Evolutionary conservation across 345 rosid species (phyloP).

Genomic region (Salix purpurea): DNA sequence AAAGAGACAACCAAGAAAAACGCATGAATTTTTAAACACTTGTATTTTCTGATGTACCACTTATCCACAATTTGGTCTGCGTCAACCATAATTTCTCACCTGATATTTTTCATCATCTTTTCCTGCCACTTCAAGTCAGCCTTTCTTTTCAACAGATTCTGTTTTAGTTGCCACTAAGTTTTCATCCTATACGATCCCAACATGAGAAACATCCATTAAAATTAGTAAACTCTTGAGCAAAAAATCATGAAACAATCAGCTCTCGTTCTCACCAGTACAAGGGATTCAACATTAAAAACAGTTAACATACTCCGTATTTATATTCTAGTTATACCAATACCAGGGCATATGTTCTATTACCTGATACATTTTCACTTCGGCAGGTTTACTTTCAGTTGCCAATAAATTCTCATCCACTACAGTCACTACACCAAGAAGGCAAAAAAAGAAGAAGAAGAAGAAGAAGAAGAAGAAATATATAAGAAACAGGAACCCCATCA

Average conservation of each 20-base stretch:
- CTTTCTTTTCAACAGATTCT: constrained; percentile 3
- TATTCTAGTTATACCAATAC: too few species aligned
- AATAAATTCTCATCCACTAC: constrained; percentile 8
- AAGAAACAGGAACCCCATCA: too few species aligned
- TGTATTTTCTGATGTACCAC: background rate
- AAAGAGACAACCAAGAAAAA: background rate
- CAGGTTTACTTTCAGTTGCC: constrained; percentile 6
- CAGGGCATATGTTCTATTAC: background rate
- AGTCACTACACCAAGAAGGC: background rate
- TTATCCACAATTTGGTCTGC: background rate
- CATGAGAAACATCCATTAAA: background rate
- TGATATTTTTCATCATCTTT: constrained; percentile 18
- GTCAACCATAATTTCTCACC: constrained; percentile 15
- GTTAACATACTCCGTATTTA: too few species aligned
- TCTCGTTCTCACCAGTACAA: too few species aligned
- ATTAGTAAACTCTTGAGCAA: too few species aligned
- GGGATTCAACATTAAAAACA: too few species aligned
- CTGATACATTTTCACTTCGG: background rate
- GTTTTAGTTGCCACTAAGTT: constrained; percentile 4
- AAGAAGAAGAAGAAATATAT: too few species aligned
- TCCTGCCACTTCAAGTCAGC: constrained; percentile 6
- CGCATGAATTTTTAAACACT: background rate
- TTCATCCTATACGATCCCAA: constrained; percentile 6
- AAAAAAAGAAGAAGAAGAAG: background rate
- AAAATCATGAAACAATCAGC: too few species aligned